Conservation (phyloP, 1,284 basidiomycete species). For the Pseudomicrostroma phylloplanum region DNA sequence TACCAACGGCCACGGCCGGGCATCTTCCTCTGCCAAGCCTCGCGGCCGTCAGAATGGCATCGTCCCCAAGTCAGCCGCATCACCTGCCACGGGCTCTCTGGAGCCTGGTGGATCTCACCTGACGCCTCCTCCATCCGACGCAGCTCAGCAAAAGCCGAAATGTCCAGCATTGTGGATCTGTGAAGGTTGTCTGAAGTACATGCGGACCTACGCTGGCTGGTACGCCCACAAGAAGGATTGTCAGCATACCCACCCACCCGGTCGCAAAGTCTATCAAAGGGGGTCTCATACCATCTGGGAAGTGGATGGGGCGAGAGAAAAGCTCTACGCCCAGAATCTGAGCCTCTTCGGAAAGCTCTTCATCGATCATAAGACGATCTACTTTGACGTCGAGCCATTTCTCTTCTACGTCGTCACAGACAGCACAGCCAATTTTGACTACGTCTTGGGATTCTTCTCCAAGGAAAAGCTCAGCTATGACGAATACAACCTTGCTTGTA, state of each 20-base stretch:
- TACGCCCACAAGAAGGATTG: conserved; percentile 59
- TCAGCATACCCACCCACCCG: conserved; percentile 70
- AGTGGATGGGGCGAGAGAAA: conserved; percentile 78
- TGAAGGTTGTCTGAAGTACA: conserved; percentile 94
- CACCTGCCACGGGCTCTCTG: not conserved
- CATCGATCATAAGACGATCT: conserved; percentile 97
- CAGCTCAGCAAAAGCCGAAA: not conserved
- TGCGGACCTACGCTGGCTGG: conserved; percentile 53
- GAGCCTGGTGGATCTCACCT: not conserved
- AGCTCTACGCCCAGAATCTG: conserved; percentile 93
- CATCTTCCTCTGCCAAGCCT: not conserved
- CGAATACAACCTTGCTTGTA: conserved; percentile 94
- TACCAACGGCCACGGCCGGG: not conserved
- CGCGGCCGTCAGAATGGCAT: not conserved
- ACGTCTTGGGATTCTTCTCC: conserved; percentile 71
- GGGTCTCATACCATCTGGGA: conserved; percentile 91
- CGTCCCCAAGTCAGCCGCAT: not conserved
- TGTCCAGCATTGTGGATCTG: conserved; percentile 60
- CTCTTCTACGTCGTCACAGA: conserved; percentile 95
- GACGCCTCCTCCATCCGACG: not conserved
- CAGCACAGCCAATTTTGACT: conserved; percentile 63
- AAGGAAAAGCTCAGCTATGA: conserved; percentile 94
- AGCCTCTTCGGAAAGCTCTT: conserved; percentile 97
- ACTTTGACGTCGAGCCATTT: conserved; percentile 99
- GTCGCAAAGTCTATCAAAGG: conserved; percentile 79